phyloP scores from a whole-genome alignment of 257 asterid genomes.

The Ilex aquifolium region DNA sequence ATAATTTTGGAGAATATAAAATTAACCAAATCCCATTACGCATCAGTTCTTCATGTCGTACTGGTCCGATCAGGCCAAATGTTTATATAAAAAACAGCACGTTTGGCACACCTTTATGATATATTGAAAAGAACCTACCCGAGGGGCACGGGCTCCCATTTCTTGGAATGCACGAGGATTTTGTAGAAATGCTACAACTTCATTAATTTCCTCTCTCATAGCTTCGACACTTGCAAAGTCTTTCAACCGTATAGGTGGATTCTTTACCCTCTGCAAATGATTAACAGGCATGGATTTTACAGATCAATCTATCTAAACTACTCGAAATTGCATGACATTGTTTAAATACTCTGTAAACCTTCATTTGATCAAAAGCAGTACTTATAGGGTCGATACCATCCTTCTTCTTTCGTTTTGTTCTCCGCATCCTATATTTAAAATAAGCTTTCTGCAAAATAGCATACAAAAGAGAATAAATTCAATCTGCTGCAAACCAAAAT shows the following conservation, averaged over 20 bases:
- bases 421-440: conserved; percentile 36
- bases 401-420: conserved; percentile 45
- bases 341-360: conserved; percentile 41
- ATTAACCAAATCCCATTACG: too few species aligned
- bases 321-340: conserved; percentile 4
- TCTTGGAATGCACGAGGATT: conserved; percentile 92
- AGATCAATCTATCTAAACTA: conserved; percentile 15
- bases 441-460: conserved; percentile 63
- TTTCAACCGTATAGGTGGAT: conserved; percentile 82
- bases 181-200: conserved; percentile 90
- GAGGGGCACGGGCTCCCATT: conserved; percentile 99
- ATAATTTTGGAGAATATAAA: too few species aligned
- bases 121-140: conserved; percentile 51
- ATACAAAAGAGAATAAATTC: conserved; percentile 5
- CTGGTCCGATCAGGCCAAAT: too few species aligned
- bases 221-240: conserved; percentile 96
- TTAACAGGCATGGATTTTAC: conserved; percentile 16
- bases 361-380: conserved; percentile 97
- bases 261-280: conserved; percentile 73
- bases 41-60: too few species aligned
- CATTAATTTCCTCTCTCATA: conserved; percentile 92
- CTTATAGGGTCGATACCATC: conserved; percentile 89
- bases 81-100: too few species aligned
- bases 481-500: background rate
- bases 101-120: conserved; percentile 2